phyloP scores from a whole-genome alignment of 257 asterid genomes.

The Buddleja alternifolia region DNA sequence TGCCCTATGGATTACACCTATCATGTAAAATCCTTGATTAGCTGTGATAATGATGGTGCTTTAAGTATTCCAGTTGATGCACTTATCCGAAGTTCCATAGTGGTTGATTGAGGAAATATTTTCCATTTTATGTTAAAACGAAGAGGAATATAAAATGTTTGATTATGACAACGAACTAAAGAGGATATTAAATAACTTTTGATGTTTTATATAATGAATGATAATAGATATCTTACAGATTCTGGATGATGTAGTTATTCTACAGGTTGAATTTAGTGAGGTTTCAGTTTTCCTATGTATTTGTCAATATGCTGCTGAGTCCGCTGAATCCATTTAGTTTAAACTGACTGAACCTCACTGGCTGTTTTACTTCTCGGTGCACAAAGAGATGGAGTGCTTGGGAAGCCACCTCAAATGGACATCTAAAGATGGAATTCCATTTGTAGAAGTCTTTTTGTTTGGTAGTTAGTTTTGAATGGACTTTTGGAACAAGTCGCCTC shows the following conservation, averaged over 20 bases:
- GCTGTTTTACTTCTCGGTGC: constrained; percentile 19
- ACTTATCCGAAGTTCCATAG: not conserved
- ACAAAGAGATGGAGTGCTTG: constrained; percentile 9
- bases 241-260: not conserved
- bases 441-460: too few species aligned
- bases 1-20: too few species aligned
- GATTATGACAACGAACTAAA: not conserved
- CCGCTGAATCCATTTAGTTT: constrained; percentile 20
- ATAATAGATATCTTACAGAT: not conserved
- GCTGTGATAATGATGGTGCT: not conserved
- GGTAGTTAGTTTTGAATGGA: too few species aligned
- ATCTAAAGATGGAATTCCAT: too few species aligned
- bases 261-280: constrained; percentile 6
- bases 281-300: not conserved
- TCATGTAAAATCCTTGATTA: not conserved
- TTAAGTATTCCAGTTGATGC: constrained; percentile 1
- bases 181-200: not conserved
- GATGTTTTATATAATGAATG: not conserved
- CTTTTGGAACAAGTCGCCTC: too few species aligned
- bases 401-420: too few species aligned
- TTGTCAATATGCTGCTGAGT: not conserved
- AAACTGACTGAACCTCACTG: not conserved
- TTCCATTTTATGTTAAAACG: not conserved
- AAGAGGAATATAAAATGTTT: not conserved
- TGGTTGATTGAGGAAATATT: constrained; percentile 15